Evolutionary conservation across 139 green algal species (phyloP).

Genomic region (Volvox reticuliferus): DNA sequence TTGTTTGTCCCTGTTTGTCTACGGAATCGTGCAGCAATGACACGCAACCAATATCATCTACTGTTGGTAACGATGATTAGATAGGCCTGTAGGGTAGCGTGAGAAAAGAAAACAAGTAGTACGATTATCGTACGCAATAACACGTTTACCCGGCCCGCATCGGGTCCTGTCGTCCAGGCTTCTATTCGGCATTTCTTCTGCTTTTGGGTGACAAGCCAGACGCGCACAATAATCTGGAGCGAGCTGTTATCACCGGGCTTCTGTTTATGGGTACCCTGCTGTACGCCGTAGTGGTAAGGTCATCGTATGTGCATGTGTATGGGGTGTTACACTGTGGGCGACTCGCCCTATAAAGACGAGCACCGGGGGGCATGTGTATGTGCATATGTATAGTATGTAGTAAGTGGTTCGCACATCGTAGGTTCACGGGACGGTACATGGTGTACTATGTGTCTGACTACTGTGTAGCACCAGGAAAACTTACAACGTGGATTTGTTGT

Average conservation of each 20-base stretch:
- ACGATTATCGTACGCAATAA: no score
- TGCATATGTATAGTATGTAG: neutral
- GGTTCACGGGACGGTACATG: neutral
- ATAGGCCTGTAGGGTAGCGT: no score
- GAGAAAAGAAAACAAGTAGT: no score
- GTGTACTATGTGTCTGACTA: neutral
- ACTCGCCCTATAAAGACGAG: neutral
- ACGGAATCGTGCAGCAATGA: no score
- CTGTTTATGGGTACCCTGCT: neutral
- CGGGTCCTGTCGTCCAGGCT: no score
- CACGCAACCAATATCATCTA: no score
- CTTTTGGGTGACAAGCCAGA: conserved; percentile 19
- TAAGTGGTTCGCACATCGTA: neutral
- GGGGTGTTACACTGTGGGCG: neutral
- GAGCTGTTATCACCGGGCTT: neutral
- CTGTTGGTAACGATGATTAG: no score
- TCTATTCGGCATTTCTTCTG: neutral
- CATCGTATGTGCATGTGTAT: neutral
- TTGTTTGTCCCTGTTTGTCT: no score
- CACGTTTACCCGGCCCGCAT: no score
- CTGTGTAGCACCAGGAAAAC: no score
- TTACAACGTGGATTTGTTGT: no score
- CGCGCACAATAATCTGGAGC: conserved; percentile 7
- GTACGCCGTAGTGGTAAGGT: conserved; percentile 28
- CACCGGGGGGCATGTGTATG: neutral